Evolutionary conservation across 176 grass and related monocot species (phyloP).

Genomic region (Coix lacrymajobi): DNA sequence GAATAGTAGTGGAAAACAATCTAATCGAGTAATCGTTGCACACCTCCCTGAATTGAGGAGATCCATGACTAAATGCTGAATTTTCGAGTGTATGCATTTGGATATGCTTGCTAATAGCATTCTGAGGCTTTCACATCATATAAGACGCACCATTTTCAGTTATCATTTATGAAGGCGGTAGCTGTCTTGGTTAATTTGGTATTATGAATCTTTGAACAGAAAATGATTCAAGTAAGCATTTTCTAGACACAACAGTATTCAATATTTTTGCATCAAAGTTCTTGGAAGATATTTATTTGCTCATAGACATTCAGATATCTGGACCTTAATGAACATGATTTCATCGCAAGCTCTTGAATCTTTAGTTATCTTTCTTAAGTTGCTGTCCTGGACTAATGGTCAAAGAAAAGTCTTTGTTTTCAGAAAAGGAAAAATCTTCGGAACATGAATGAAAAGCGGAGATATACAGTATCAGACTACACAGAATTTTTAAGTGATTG

Average conservation of each 20-base stretch:
- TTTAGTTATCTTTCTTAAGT: background rate
- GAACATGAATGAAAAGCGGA: background rate
- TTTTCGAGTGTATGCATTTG: background rate
- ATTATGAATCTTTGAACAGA: background rate
- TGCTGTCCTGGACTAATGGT: background rate
- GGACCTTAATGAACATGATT: background rate
- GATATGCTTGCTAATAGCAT: background rate
- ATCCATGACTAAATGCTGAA: background rate
- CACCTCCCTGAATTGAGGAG: background rate
- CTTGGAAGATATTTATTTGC: background rate
- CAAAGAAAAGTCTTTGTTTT: background rate
- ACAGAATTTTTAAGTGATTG: background rate
- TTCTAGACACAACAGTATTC: background rate
- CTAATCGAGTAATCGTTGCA: background rate
- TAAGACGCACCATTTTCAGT: background rate
- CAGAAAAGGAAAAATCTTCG: background rate
- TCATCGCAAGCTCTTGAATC: background rate
- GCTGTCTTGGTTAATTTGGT: background rate
- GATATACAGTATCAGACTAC: background rate
- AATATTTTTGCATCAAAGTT: background rate
- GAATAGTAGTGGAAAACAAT: background rate
- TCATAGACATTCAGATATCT: background rate
- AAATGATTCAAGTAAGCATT: background rate
- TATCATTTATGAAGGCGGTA: background rate
- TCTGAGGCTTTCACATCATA: background rate